Evolutionary conservation across 169 alveolate genomes (phyloP), one percentile per base, ranked within the genome.

Genomic region (Cryptosporidium ubiquitum): DNA sequence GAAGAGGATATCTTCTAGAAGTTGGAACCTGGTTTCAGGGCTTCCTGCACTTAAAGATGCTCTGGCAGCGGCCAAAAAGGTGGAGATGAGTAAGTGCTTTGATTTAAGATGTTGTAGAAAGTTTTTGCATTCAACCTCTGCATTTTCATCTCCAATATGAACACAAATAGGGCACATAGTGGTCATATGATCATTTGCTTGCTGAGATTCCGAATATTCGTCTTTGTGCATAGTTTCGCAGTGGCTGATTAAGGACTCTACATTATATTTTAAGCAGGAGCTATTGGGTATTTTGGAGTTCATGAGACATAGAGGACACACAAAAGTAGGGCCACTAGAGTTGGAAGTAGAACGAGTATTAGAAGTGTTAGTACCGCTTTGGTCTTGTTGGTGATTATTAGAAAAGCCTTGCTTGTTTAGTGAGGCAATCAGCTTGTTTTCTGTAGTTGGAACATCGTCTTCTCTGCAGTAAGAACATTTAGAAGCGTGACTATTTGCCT

Each of bases 111-210:
- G 89, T 6, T 18, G 29, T 7, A 64, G 9, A 58, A 79, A 79
- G 6, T 64, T 42, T 12, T 35, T 79, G 26, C 73, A 79, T 1
- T 58, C 73, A 35, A 79, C 89, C 29, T 79, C 89, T 1, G 89
- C 89, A 31, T 39, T 79, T 40, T 79, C 89, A 64, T 79, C 89
- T 31, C 89, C 89, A 79, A 64, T 64, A 47, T 79, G 89, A 29
- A 79, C 89, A 64, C 89, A 79, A 5, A 79, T 79, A 33, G 89
- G 89, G 31, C 89, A 79, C 89, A 79, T 79, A 14, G 49, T 79
- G 3, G 66, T 79, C 9, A 33, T 47, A 55, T 23, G 18, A 26
- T 61, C 66, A 5, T 26, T 39, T 23, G 23, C 61, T 52, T 52
- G 39, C 39, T 64, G 71, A 10, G 71, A 14, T n/a, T 64, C 49